These are phyloP conservation scores for Neurospora sp. DNA, from an alignment of 2,329 filamentous ascomycete genomes.

Conservation along the genomic window DNA sequence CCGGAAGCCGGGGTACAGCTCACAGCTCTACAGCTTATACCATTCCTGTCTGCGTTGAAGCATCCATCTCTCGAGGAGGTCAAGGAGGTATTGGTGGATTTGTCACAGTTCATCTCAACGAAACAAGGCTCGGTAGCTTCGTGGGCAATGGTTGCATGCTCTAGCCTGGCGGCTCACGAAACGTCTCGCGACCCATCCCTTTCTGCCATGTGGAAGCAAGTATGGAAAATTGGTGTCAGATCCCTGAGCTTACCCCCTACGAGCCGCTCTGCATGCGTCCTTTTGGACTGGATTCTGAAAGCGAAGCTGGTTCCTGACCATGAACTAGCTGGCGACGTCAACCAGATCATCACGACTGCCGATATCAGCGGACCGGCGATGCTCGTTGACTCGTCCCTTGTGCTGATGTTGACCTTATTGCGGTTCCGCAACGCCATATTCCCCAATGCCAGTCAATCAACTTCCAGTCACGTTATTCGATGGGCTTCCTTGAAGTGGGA, in stretches of 20 bases:
- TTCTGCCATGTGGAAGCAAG: constrained; percentile 52
- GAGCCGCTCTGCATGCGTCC: constrained; percentile 67
- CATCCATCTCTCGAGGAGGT: constrained; percentile 42
- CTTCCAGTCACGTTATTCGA: constrained; percentile 61
- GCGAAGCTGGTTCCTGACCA: constrained; percentile 58
- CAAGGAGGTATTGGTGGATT: constrained; percentile 43
- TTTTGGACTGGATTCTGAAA: constrained; percentile 60
- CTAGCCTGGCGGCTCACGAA: constrained; percentile 41
- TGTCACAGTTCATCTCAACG: constrained; percentile 53
- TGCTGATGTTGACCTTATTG: constrained; percentile 62
- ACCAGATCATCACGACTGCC: constrained; percentile 63
- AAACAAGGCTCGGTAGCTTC: constrained; percentile 58
- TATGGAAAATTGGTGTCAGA: constrained; percentile 67
- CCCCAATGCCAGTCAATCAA: constrained; percentile 57
- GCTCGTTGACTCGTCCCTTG: constrained; percentile 69
- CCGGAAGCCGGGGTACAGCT: constrained; percentile 33
- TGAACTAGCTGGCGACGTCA: constrained; percentile 57
- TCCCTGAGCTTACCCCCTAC: constrained; percentile 59
- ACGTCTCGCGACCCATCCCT: constrained; percentile 31
- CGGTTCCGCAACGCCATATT: constrained; percentile 56
- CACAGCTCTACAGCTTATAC: constrained; percentile 46
- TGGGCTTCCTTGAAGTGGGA: constrained; percentile 82
- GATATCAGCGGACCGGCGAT: constrained; percentile 73
- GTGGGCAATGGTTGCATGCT: constrained; percentile 78
- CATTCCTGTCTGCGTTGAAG: constrained; percentile 43